Conservation (phyloP, 495 filamentous ascomycete species). For the Zalerion maritima region DNA sequence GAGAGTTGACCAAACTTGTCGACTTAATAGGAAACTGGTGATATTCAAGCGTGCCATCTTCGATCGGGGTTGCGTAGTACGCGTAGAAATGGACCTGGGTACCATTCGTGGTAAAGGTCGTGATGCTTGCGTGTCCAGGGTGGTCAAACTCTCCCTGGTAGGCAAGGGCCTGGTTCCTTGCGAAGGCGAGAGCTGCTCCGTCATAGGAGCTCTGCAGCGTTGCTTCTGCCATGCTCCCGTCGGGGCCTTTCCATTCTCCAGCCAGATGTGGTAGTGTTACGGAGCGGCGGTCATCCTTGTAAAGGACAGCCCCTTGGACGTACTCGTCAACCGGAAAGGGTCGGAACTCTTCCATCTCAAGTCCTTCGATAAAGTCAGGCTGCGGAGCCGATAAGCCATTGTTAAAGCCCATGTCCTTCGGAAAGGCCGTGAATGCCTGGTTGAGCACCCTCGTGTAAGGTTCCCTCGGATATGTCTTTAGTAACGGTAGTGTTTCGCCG, state of each 20-base stretch:
- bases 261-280: constrained; percentile 11
- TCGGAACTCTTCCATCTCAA: constrained; percentile 10
- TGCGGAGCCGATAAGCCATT: constrained; percentile 11
- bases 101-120: constrained; percentile 11
- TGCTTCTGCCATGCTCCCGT: constrained; percentile 9
- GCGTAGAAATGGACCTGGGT: constrained; percentile 8
- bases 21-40: constrained; percentile 15
- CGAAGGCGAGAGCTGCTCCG: constrained; percentile 13
- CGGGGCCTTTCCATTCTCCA: constrained; percentile 11
- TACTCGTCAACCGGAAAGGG: constrained; percentile 17
- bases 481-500: neutral
- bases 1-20: constrained; percentile 7
- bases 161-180: constrained; percentile 15
- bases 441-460: constrained; percentile 4
- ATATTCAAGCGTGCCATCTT: constrained; percentile 16
- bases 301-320: constrained; percentile 12
- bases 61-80: constrained; percentile 7
- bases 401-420: constrained; percentile 10
- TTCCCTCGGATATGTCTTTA: constrained; percentile 1
- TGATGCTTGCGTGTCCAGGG: constrained; percentile 8
- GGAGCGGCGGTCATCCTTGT: constrained; percentile 11
- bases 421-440: constrained; percentile 6
- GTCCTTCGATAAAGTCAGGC: constrained; percentile 18
- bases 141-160: constrained; percentile 8
- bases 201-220: constrained; percentile 10